Percentiles rank a stretch among this genome's conserved stretches.
Evolutionary conservation across 345 rosid species (phyloP).

Genomic region (Populus nigra): DNA sequence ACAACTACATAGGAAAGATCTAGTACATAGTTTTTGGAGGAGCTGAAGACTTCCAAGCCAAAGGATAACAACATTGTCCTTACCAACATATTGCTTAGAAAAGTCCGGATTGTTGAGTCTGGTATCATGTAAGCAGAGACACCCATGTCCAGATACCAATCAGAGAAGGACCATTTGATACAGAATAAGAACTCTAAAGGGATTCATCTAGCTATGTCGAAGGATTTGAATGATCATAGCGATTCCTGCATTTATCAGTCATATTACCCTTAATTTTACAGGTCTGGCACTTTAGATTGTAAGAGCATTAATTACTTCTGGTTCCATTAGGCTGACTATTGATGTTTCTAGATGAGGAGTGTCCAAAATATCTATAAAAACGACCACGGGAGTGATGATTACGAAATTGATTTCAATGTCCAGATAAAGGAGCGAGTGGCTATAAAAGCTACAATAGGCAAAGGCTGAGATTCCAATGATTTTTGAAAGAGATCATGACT

Average conservation of each 20-base stretch:
- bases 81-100: not conserved
- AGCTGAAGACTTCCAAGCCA: too few species aligned
- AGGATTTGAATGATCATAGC: not conserved
- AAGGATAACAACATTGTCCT: constrained; percentile 4
- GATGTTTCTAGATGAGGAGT: not conserved
- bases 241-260: not conserved
- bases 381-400: too few species aligned
- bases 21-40: too few species aligned
- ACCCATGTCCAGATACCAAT: not conserved
- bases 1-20: too few species aligned
- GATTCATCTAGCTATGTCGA: too few species aligned
- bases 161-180: too few species aligned
- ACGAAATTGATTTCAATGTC: too few species aligned
- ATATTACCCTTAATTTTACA: constrained; percentile 2
- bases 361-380: not conserved
- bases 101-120: not conserved
- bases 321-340: not conserved
- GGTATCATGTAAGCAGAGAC: not conserved
- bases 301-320: not conserved
- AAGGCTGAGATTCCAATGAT: too few species aligned
- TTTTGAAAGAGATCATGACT: too few species aligned
- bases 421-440: too few species aligned
- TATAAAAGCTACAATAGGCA: too few species aligned
- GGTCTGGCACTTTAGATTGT: not conserved
- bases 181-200: too few species aligned